Evolutionary conservation across 805 yeast genomes (phyloP).

Genomic region (Ogataea ganodermae): DNA sequence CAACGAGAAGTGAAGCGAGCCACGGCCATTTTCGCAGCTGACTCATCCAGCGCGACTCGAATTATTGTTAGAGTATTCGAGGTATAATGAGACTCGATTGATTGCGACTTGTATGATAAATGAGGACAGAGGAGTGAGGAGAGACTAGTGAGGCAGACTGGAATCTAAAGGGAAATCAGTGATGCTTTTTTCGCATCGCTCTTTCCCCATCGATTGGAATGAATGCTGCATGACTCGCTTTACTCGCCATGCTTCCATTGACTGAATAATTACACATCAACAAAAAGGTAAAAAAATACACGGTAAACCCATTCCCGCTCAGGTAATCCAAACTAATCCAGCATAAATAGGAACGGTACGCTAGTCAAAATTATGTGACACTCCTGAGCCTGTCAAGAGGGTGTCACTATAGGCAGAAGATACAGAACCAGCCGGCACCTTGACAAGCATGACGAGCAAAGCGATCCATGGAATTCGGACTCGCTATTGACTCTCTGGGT

Average conservation of each 20-base stretch:
- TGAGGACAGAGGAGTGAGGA: too few species aligned
- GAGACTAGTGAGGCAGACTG: too few species aligned
- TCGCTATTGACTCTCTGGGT: background rate
- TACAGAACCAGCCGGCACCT: too few species aligned
- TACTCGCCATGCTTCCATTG: background rate
- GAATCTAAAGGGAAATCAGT: too few species aligned
- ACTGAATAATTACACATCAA: background rate
- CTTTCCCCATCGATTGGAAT: too few species aligned
- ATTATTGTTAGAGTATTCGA: background rate
- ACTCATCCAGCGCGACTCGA: background rate
- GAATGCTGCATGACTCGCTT: background rate
- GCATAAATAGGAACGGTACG: too few species aligned
- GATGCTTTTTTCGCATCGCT: too few species aligned
- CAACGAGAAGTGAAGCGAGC: background rate
- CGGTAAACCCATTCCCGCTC: background rate
- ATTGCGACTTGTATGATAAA: too few species aligned
- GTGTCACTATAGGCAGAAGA: too few species aligned
- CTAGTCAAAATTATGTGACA: too few species aligned
- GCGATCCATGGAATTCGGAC: background rate
- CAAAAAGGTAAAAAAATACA: background rate
- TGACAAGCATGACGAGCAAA: background rate
- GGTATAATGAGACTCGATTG: background rate
- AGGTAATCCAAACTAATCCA: background rate
- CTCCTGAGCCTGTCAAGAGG: constrained; percentile 2
- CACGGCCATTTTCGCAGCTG: background rate